Base-by-base conservation (phyloP, 164 flowering plant genomes). In the Aristolochia contorta region DNA sequence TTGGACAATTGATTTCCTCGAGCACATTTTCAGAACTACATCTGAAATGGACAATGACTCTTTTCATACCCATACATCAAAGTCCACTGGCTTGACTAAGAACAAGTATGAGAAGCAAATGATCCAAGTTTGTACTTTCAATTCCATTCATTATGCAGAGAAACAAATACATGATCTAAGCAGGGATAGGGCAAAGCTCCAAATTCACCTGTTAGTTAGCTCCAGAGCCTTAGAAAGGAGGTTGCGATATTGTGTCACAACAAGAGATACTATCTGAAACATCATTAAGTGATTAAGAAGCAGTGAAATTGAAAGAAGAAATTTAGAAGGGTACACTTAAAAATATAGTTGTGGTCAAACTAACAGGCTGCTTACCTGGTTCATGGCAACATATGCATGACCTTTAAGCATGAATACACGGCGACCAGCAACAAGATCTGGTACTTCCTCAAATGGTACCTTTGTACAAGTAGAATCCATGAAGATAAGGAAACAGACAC, bases 361-460 rank as follows among this genome's bases (percentile, higher is more conserved):
- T 27, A 52, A 18, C 6, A 3, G 23, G 12, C 55, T 72, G 12
- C 55, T 72, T 27, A 87, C 98, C 92, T 93, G 98, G 73, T 70
- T 80, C 82, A 77, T 73, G 43, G 94, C 87, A 58, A 88, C 87
- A 82, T 83, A 93, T 20, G 97, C 94, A 80, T 73, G 33, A 48
- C 96, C 98, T 65, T 82, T 84, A 14, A 61, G 75, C 27, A 89
- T 59, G 69, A 62, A 84, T 16, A 93, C 97, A 75, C 70, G 76
- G 16, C 97, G 94, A 37, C 78, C 69, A 55, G 89, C 89, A 61
- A 90, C 90, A 63, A 89, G 91, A 54, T 93, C 97, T 62, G 98
- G 90, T 64, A 90, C 98, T 76, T 87, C 90, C 77, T 93, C 94
- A 79, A 86, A 93, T 41, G 97, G 94, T 25, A 90, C 96, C 96